Evolutionary conservation across 2,329 filamentous ascomycete species (phyloP).

Genomic region (Curvularia sp.): DNA sequence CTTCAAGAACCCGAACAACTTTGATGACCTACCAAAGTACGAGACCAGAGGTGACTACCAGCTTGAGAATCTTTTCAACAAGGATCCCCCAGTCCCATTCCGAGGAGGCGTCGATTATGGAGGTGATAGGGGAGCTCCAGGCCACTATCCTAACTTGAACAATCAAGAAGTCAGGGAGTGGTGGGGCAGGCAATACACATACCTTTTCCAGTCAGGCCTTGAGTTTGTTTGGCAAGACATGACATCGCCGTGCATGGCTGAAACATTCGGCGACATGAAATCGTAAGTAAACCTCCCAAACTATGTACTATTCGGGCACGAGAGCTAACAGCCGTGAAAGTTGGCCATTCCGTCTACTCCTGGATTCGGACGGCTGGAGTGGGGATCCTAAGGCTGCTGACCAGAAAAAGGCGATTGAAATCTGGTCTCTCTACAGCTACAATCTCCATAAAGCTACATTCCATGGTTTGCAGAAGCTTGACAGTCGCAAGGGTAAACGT

Average conservation of each 20-base stretch:
- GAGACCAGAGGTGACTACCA: neutral
- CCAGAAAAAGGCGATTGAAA: neutral
- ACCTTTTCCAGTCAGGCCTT: neutral
- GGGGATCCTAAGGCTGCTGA: neutral
- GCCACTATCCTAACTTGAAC: neutral
- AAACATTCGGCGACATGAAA: neutral
- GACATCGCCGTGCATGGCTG: neutral
- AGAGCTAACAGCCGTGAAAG: neutral
- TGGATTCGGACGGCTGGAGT: neutral
- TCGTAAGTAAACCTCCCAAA: neutral
- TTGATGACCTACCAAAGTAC: neutral
- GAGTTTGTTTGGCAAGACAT: conserved; percentile 1
- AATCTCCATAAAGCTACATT: neutral
- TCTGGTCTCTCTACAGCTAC: neutral
- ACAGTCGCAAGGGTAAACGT: neutral
- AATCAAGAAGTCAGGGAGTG: neutral
- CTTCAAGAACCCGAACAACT: neutral
- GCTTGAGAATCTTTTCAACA: neutral
- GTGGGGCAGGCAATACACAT: neutral
- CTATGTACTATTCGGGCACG: neutral
- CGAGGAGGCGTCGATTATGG: neutral
- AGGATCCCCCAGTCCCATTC: neutral
- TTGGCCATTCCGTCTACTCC: neutral
- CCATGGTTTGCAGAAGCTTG: neutral
- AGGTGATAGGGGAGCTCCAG: neutral